These are phyloP conservation scores for Stereocaulon alpinum DNA, from an alignment of 495 filamentous ascomycete genomes.

Conservation along the genomic window DNA sequence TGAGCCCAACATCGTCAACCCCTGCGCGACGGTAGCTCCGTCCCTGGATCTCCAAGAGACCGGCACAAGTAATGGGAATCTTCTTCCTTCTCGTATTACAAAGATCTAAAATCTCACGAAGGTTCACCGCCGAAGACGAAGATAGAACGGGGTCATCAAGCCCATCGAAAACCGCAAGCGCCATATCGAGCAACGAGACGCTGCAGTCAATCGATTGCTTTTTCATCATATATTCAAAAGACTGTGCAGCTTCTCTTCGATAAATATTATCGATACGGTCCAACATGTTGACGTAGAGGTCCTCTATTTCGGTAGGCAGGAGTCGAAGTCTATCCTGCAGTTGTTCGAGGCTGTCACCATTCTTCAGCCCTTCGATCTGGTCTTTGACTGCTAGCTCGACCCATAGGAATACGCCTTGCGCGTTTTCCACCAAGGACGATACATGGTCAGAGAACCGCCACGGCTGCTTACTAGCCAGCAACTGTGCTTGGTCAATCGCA, in stretches of 20 bases:
- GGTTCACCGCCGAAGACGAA: no score
- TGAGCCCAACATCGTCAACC: no score
- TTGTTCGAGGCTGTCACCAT: neutral
- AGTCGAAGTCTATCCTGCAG: neutral
- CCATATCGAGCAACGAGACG: no score
- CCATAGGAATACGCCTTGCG: conserved; percentile 8
- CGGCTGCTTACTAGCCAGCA: neutral
- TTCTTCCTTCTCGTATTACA: no score
- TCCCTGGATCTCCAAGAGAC: no score
- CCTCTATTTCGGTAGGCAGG: neutral
- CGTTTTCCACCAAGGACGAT: neutral
- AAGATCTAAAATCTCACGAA: no score
- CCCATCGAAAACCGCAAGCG: no score
- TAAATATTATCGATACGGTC: neutral
- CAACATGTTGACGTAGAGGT: neutral
- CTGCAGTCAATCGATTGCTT: no score
- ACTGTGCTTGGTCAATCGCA: neutral
- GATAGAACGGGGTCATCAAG: no score
- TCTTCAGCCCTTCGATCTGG: neutral
- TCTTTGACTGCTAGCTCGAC: conserved; percentile 1
- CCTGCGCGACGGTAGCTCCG: no score
- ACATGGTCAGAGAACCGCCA: neutral
- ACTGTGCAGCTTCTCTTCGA: neutral
- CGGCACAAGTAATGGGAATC: no score
- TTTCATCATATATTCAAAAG: neutral